phyloP scores from a whole-genome alignment of 345 rosid species.

The Carallia brachiata region DNA sequence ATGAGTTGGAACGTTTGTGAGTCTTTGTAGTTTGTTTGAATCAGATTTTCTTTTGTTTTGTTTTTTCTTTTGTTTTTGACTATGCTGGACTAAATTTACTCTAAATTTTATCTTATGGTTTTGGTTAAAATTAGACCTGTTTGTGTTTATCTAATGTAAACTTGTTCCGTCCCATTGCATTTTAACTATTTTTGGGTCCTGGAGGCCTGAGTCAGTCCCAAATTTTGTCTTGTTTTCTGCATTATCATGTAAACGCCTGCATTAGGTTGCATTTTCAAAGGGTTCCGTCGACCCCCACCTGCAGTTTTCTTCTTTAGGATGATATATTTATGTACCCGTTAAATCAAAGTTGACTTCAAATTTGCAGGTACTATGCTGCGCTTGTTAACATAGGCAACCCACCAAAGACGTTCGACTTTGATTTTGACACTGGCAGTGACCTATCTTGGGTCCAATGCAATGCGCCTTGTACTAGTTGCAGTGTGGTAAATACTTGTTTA shows the following conservation, averaged over 20 bases:
- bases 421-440: slow-evolving; percentile 95
- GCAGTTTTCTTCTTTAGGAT: neutral
- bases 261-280: neutral
- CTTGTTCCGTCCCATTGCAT: neutral
- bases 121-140: no score
- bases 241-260: neutral
- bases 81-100: neutral
- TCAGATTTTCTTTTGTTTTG: neutral
- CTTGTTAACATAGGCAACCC: slow-evolving; percentile 63
- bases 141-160: neutral
- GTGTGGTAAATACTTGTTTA: slow-evolving; percentile 44
- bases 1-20: neutral
- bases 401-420: slow-evolving; percentile 74
- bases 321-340: neutral
- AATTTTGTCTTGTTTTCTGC: neutral
- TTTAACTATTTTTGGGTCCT: neutral
- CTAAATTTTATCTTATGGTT: no score
- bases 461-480: slow-evolving; percentile 89
- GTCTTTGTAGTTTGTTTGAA: neutral
- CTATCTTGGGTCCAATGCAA: slow-evolving; percentile 96
- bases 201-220: neutral
- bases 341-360: neutral
- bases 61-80: neutral
- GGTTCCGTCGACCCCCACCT: neutral
- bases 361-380: slow-evolving; percentile 74